A percentile compares a stretch with the other conserved stretches of the same genome.
phyloP scores from a whole-genome alignment of 768 basidiomycete genomes.

The Suillus placidus region DNA sequence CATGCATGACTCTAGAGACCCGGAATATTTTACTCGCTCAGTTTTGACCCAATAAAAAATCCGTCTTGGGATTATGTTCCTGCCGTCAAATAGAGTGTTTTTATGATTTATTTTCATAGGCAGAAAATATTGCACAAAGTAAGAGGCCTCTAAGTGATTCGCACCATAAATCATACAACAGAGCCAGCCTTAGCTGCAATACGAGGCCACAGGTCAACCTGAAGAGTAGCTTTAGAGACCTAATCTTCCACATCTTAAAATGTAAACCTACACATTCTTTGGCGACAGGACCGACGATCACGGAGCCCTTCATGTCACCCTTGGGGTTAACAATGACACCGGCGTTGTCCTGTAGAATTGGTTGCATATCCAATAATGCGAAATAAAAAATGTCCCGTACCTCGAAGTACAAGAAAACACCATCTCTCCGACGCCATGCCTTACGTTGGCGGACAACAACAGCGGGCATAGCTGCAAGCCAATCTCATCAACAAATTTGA shows the following conservation, averaged over 20 bases:
- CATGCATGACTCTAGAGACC: background rate
- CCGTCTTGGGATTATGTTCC: no score
- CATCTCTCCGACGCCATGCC: constrained; percentile 96
- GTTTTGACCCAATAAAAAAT: no score
- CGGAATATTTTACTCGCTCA: no score
- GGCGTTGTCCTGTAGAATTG: constrained; percentile 72
- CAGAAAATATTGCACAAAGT: no score
- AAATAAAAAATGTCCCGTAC: constrained; percentile 38
- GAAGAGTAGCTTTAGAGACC: constrained; percentile 9
- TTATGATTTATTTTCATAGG: no score
- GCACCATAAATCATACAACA: constrained; percentile 69
- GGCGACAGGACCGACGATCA: constrained; percentile 95
- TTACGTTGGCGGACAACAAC: constrained; percentile 98
- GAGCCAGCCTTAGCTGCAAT: constrained; percentile 99
- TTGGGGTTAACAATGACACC: constrained; percentile 98
- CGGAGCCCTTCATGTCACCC: constrained; percentile 99
- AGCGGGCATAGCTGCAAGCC: constrained; percentile 83
- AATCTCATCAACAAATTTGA: constrained; percentile 11
- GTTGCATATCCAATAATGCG: background rate
- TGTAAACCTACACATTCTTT: constrained; percentile 90
- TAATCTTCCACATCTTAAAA: background rate
- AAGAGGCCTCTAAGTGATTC: no score
- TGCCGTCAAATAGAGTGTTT: no score
- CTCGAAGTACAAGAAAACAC: constrained; percentile 99
- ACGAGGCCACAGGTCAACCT: constrained; percentile 99